Evolutionary conservation across 352 stramenopile species (phyloP), one percentile per base, ranked within the genome.

Genomic region (Phytophthora cactorum): DNA sequence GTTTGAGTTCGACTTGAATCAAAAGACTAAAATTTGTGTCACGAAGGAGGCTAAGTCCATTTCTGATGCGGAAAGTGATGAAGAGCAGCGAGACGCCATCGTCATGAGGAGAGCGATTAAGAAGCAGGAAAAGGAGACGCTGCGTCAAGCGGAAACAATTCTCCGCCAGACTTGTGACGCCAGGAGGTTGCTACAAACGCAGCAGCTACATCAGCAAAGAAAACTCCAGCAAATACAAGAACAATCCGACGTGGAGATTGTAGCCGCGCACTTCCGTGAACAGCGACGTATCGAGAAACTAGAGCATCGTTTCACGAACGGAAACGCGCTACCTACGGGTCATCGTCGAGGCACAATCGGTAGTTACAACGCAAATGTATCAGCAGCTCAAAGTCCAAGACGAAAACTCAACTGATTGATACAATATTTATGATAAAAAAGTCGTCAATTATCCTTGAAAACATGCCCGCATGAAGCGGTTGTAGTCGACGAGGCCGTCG

Each of bases 401-500:
- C 60, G 66, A 51, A 62, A 44, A 62, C 46, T 36, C 1, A 56
- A 60, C 22, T 60, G 55, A 65, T 63, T 59, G 22, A 56, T 61
- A 61, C 66, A 22, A 47, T 4, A n/a, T 7, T 15, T 47, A 56
- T 72, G 56, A 64, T 73, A 59, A 69, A 49, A 68, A 64, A 54
- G 4, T 39, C 56, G 51, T 41, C 3, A 14, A 32, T 76, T 45
- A 68, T 34, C 64, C 53, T 62, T 28, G 63, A 22, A 90, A 76
- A 63, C 82, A 92, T 14, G 75, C 62, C 43, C 79, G 77, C 82
- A 92, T 91, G 68, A 92, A 90, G 36, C 74, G 70, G 68, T 88
- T 92, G 72, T 91, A 92, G 72, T 91, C 84, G 12, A 92, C 73
- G 41, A 81, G 72, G 5, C 77, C 84, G 52, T 92, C 81, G 10